These are phyloP conservation scores for Pseudogymnoascus sp. DNA, from an alignment of 2,329 filamentous ascomycete genomes.

Conservation along the genomic window DNA sequence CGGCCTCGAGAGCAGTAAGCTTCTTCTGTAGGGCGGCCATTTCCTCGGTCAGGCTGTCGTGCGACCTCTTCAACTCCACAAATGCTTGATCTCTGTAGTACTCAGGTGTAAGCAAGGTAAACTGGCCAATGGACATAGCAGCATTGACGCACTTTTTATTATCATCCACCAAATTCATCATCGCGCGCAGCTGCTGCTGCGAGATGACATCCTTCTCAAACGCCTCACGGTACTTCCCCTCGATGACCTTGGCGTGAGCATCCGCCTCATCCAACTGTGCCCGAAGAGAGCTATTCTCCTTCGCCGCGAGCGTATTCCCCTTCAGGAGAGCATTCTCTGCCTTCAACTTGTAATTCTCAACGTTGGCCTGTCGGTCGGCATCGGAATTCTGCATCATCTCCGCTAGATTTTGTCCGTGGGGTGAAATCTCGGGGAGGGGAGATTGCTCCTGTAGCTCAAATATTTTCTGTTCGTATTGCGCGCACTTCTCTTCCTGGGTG, in stretches of 20 bases:
- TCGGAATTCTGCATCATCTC: conserved; percentile 45
- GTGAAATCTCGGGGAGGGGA: background rate
- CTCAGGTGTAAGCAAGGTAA: conserved; percentile 37
- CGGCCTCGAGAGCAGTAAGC: conserved; percentile 35
- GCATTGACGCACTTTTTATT: conserved; percentile 25
- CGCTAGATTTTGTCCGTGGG: conserved; percentile 38
- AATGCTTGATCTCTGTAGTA: conserved; percentile 46
- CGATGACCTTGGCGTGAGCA: conserved; percentile 42
- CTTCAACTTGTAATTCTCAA: conserved; percentile 48
- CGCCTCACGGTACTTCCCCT: conserved; percentile 46
- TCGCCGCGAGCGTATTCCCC: conserved; percentile 44
- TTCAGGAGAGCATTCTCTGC: conserved; percentile 54
- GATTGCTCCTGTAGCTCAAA: conserved; percentile 51
- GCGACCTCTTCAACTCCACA: conserved; percentile 42
- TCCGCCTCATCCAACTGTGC: conserved; percentile 48
- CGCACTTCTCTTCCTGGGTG: conserved; percentile 32
- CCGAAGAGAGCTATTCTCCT: conserved; percentile 46
- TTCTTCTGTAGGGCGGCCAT: conserved; percentile 39
- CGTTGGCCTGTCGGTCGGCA: conserved; percentile 33
- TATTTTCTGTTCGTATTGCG: conserved; percentile 37
- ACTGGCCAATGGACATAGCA: conserved; percentile 25
- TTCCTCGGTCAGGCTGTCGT: conserved; percentile 39
- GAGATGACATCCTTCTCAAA: conserved; percentile 50
- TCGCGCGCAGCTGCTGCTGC: conserved; percentile 48
- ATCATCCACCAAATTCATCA: conserved; percentile 43